Percentiles rank a stretch among this genome's conserved stretches.
These are phyloP conservation scores for Hemileccinum impolitum DNA, from an alignment of 768 basidiomycete species.

Conservation along the genomic window DNA sequence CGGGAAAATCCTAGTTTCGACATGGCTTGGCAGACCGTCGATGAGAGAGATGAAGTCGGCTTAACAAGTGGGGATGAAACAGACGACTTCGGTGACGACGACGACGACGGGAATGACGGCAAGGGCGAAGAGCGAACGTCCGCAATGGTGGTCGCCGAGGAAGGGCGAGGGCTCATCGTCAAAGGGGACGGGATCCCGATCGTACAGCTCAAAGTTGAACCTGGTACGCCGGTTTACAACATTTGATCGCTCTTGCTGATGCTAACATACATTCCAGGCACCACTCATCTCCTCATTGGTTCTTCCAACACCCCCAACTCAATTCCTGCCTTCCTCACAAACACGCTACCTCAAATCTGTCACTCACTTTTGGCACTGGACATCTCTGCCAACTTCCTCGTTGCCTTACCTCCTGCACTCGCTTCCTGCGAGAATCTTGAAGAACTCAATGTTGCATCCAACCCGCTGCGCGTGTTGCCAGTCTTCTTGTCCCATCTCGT, in stretches of 20 bases:
- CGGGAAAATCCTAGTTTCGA: constrained; percentile 74
- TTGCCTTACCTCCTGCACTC: constrained; percentile 78
- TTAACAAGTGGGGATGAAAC: constrained; percentile 53
- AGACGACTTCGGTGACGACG: constrained; percentile 50
- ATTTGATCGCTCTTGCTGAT: not conserved
- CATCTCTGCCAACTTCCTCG: constrained; percentile 85
- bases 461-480: constrained; percentile 90
- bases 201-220: constrained; percentile 58
- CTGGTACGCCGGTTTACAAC: constrained; percentile 50
- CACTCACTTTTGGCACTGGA: constrained; percentile 87
- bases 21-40: constrained; percentile 68
- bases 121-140: constrained; percentile 70
- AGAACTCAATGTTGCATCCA: constrained; percentile 90
- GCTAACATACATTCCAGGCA: constrained; percentile 47
- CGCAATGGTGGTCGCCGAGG: constrained; percentile 75
- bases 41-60: constrained; percentile 65
- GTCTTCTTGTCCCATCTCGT: constrained; percentile 75
- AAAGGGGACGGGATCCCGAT: constrained; percentile 63
- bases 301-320: constrained; percentile 73
- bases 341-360: constrained; percentile 66
- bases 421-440: constrained; percentile 80
- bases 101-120: constrained; percentile 48
- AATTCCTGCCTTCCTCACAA: constrained; percentile 72
- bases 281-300: constrained; percentile 92
- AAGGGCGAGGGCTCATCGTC: constrained; percentile 81